Evolutionary conservation across 106 monocot genomes (phyloP).

Genomic region (Hemerocallis citrina): DNA sequence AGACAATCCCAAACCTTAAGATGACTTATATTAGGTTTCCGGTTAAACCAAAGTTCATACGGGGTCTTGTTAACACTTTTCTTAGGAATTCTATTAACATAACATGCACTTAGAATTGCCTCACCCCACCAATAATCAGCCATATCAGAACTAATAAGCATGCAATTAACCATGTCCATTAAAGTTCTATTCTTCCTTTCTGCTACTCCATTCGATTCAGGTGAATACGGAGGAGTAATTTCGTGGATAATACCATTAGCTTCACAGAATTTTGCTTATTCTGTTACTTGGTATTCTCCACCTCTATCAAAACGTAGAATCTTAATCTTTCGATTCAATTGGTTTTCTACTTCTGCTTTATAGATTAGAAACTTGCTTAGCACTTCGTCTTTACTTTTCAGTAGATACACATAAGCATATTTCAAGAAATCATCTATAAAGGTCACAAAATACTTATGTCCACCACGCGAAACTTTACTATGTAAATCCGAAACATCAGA

Average conservation of each 20-base stretch:
- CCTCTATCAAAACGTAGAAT: background rate
- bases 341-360: conserved; percentile 1
- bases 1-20: conserved; percentile 8
- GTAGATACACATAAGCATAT: background rate
- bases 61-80: background rate
- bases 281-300: background rate
- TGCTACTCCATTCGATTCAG: background rate
- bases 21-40: background rate
- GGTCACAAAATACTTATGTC: background rate
- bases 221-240: background rate
- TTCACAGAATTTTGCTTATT: background rate
- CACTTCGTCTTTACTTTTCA: background rate
- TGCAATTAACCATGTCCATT: conserved; percentile 3
- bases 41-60: conserved; percentile 1
- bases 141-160: background rate
- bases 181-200: background rate
- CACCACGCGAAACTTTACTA: background rate
- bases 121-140: background rate
- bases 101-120: background rate
- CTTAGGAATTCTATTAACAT: conserved; percentile 3
- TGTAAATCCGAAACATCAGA: background rate
- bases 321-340: background rate
- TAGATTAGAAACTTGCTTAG: background rate
- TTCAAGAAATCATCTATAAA: background rate
- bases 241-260: background rate